These are phyloP conservation scores for Coprinopsis strossmayeri DNA, from an alignment of 768 basidiomycete species.

Conservation along the genomic window DNA sequence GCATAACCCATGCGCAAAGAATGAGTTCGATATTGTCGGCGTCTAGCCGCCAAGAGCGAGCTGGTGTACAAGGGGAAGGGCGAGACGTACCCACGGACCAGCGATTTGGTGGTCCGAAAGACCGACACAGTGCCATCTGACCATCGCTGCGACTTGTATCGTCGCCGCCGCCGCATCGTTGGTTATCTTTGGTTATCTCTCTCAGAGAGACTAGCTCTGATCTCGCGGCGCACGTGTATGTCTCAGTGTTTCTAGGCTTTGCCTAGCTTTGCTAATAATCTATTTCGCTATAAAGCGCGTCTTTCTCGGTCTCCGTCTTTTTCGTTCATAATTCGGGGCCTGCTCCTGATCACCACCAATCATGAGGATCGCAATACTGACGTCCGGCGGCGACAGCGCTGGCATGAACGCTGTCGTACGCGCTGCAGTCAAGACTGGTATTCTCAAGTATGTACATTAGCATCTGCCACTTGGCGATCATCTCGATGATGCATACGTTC, in stretches of 20 bases:
- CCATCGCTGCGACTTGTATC: neutral
- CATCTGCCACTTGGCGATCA: neutral
- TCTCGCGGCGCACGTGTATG: neutral
- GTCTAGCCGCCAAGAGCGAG: too few relatives aligned
- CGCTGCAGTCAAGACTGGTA: conserved; percentile 86
- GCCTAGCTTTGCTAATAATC: neutral
- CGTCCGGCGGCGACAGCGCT: conserved; percentile 95
- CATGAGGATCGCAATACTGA: conserved; percentile 93
- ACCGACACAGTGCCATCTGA: neutral
- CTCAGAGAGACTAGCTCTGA: too few relatives aligned
- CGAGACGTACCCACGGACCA: too few relatives aligned
- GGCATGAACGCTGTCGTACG: conserved; percentile 97
- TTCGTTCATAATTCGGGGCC: too few relatives aligned
- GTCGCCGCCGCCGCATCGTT: too few relatives aligned
- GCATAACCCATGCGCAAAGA: too few relatives aligned
- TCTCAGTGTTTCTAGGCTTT: neutral
- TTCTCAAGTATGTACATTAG: conserved; percentile 61
- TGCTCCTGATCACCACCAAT: too few relatives aligned
- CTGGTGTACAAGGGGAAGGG: too few relatives aligned
- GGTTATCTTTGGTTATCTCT: too few relatives aligned
- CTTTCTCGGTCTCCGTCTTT: too few relatives aligned
- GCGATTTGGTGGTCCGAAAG: neutral
- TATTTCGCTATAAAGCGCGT: neutral
- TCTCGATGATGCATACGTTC: conserved; percentile 1
- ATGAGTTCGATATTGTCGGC: too few relatives aligned